Evolutionary conservation across 805 yeast genomes (phyloP).

Genomic region (Wickerhamomyces hampshirensis): DNA sequence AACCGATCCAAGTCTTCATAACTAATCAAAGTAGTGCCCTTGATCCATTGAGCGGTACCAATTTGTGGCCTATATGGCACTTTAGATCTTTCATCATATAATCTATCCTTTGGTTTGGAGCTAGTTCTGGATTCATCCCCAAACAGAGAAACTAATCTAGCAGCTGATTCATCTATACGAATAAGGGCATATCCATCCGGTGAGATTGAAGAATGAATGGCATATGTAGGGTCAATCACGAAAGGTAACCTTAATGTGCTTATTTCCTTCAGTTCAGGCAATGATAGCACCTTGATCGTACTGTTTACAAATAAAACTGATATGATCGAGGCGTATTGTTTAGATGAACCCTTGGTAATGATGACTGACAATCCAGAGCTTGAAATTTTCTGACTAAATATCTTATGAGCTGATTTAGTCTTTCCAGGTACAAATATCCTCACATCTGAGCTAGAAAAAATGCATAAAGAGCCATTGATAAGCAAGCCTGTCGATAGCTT

Average conservation of each 20-base stretch:
- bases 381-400: constrained; percentile 42
- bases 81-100: constrained; percentile 64
- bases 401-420: constrained; percentile 58
- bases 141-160: constrained; percentile 45
- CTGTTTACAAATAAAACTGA: constrained; percentile 43
- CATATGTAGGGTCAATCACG: constrained; percentile 34
- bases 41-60: constrained; percentile 80
- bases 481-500: constrained; percentile 56
- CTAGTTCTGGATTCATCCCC: constrained; percentile 25
- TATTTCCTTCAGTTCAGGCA: constrained; percentile 64
- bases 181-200: constrained; percentile 55
- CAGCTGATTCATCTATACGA: constrained; percentile 51
- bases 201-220: constrained; percentile 40
- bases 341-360: constrained; percentile 19
- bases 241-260: constrained; percentile 42
- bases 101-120: constrained; percentile 40
- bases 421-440: constrained; percentile 58
- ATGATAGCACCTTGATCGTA: constrained; percentile 38
- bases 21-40: constrained; percentile 63
- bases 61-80: constrained; percentile 79
- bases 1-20: constrained; percentile 57
- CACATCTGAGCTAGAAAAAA: constrained; percentile 53
- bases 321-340: constrained; percentile 41
- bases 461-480: constrained; percentile 58
- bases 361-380: constrained; percentile 49